phyloP scores from a whole-genome alignment of 202 grass and related monocot species.

The Zoysia matrella region DNA sequence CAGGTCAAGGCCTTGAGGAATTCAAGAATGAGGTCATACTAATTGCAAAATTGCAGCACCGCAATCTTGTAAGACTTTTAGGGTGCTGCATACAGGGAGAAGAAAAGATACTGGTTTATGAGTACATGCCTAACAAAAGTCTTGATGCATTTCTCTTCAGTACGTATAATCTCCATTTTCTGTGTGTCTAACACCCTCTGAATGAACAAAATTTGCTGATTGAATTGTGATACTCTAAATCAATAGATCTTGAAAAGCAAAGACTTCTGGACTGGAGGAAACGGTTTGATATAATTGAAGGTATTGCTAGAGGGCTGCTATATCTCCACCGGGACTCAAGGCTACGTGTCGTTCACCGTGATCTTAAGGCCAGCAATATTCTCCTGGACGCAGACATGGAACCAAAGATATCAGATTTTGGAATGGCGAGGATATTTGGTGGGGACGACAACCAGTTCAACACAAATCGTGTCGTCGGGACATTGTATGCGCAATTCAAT shows the following conservation, averaged over 20 bases:
- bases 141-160: conserved; percentile 86
- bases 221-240: conserved; percentile 14
- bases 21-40: conserved; percentile 98
- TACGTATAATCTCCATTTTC: conserved; percentile 38
- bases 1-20: conserved; percentile 87
- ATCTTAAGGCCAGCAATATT: conserved; percentile 94
- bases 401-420: conserved; percentile 94
- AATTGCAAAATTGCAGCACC: conserved; percentile 90
- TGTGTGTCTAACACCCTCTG: not conserved
- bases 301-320: conserved; percentile 84
- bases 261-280: conserved; percentile 75
- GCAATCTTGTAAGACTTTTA: conserved; percentile 86
- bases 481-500: conserved; percentile 69
- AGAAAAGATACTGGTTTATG: conserved; percentile 87
- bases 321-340: conserved; percentile 94
- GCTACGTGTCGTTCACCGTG: conserved; percentile 75
- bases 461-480: conserved; percentile 79
- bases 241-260: conserved; percentile 66
- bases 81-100: conserved; percentile 88
- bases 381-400: conserved; percentile 82
- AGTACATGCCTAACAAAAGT: conserved; percentile 96
- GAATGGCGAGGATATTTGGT: conserved; percentile 87
- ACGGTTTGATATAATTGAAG: conserved; percentile 81
- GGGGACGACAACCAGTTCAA: conserved; percentile 83
- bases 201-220: conserved; percentile 32